Evolutionary conservation across 163 green algal genomes (phyloP), one percentile per base, ranked within the genome.

Genomic region (Smithsoniella earleae): DNA sequence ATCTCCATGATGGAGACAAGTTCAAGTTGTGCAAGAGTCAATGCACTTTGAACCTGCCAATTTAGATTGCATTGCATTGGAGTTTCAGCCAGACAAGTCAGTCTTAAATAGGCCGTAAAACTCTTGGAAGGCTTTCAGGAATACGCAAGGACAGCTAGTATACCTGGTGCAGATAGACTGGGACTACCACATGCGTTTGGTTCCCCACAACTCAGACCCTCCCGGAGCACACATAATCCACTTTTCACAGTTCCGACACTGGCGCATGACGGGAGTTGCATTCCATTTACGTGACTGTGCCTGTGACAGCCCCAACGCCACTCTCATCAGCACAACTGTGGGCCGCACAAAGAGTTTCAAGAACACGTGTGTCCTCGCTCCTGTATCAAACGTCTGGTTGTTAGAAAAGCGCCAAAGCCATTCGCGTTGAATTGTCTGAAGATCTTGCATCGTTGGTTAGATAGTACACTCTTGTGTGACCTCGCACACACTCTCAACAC

Each of bases 161-260:
- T 13, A 49, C 10, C 40, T 28, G 18, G 27, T 77, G 38, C 79
- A 87, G 82, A 74, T 89, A 28, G 86, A 91, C 73, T 91, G 82
- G 82, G 86, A 91, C 73, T 91, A 91, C 74, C 84, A 89, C 78
- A 91, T 91, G 86, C 74, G 82, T 10, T 69, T 91, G 2, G 40
- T 40, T 20, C 55, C 58, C 0, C 54, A 66, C 38, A 73, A 66
- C 34, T 2, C 77, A 76, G 66, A 38, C 74, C 44, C 73, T 73
- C 44, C 79, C n/a, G 62, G 69, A 2, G 10, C 64, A 10, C 3
- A 46, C 77, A 87, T 90, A 66, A 81, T 90, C n/a, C 82, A 89
- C 66, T 86, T 84, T 75, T 73, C 82, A 43, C 85, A 90, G 65
- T 90, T 90, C 81, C 82, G 78, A 38, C 76, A 85, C 72, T 90